Evolutionary conservation across 2,329 filamentous ascomycete species (phyloP).

Genomic region (Fusarium oxysporum): DNA sequence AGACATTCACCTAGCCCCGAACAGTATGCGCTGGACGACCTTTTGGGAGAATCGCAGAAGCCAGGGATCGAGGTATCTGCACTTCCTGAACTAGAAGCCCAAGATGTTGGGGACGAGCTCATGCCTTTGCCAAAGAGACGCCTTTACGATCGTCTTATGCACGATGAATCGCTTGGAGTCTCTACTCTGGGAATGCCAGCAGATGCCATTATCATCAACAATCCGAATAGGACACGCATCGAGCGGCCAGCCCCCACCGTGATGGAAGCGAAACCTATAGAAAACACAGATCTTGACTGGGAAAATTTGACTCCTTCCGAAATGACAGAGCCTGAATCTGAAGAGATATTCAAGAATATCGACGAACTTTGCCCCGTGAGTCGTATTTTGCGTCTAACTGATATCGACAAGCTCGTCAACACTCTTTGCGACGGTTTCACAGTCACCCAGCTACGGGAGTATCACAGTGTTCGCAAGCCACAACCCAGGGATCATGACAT

Average conservation of each 20-base stretch:
- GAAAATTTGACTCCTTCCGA: slow-evolving; percentile 47
- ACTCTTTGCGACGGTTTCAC: slow-evolving; percentile 61
- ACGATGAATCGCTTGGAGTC: slow-evolving; percentile 47
- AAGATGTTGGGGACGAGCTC: background rate
- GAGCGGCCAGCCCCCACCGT: slow-evolving; percentile 25
- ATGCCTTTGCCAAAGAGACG: background rate
- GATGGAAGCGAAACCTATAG: slow-evolving; percentile 33
- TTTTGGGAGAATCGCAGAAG: background rate
- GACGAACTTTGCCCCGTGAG: slow-evolving; percentile 61
- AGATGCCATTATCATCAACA: slow-evolving; percentile 61
- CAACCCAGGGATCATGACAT: slow-evolving; percentile 3
- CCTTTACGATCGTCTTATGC: slow-evolving; percentile 45
- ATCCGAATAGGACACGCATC: slow-evolving; percentile 49
- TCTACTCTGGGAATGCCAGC: slow-evolving; percentile 53
- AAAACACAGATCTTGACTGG: slow-evolving; percentile 45
- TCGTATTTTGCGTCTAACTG: slow-evolving; percentile 51
- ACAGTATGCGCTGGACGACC: background rate
- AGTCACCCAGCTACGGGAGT: slow-evolving; percentile 57
- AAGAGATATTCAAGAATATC: slow-evolving; percentile 59
- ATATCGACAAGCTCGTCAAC: slow-evolving; percentile 57
- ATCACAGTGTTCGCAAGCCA: slow-evolving; percentile 48
- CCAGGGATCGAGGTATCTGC: background rate
- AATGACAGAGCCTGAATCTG: slow-evolving; percentile 39
- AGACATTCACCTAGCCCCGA: background rate
- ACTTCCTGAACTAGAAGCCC: slow-evolving; percentile 13